Conservation (phyloP, 108 stramenopile genomes). For the Skeletonema marinoi region DNA sequence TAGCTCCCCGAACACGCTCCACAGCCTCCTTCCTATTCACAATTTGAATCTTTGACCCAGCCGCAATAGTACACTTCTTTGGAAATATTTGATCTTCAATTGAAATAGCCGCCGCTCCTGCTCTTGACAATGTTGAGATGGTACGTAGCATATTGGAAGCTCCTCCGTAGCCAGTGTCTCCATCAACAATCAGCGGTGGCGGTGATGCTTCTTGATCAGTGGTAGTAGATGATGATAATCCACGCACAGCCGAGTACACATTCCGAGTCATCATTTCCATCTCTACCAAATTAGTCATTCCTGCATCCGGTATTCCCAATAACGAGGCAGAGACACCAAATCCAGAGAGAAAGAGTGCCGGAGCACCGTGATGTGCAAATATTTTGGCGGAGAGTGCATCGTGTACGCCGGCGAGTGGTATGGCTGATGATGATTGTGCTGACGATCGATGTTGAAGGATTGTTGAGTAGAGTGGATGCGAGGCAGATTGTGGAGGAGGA, state of each 20-base stretch:
- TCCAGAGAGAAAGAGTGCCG: constrained; percentile 54
- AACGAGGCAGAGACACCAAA: constrained; percentile 59
- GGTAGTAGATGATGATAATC: neutral
- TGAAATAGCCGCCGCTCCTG: constrained; percentile 59
- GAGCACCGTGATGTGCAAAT: constrained; percentile 44
- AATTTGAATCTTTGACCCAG: constrained; percentile 40
- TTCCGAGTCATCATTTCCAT: constrained; percentile 50
- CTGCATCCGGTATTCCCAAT: constrained; percentile 60
- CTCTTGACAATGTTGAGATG: constrained; percentile 43
- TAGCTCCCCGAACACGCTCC: constrained; percentile 42
- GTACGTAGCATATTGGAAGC: constrained; percentile 58
- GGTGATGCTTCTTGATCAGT: neutral
- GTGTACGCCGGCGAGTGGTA: constrained; percentile 53
- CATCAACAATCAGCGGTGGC: constrained; percentile 58
- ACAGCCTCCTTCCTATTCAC: constrained; percentile 37
- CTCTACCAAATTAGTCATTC: constrained; percentile 52
- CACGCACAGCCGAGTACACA: constrained; percentile 14
- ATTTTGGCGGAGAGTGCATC: constrained; percentile 65
- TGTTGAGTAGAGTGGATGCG: constrained; percentile 11
- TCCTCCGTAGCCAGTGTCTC: constrained; percentile 68
- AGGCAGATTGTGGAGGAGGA: constrained; percentile 7
- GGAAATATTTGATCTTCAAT: constrained; percentile 71
- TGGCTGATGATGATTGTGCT: neutral
- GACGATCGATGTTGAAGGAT: constrained; percentile 9
- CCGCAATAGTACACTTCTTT: constrained; percentile 59